phyloP scores from a whole-genome alignment of 2,329 filamentous ascomycete genomes.

The Corynespora cassiicola region DNA sequence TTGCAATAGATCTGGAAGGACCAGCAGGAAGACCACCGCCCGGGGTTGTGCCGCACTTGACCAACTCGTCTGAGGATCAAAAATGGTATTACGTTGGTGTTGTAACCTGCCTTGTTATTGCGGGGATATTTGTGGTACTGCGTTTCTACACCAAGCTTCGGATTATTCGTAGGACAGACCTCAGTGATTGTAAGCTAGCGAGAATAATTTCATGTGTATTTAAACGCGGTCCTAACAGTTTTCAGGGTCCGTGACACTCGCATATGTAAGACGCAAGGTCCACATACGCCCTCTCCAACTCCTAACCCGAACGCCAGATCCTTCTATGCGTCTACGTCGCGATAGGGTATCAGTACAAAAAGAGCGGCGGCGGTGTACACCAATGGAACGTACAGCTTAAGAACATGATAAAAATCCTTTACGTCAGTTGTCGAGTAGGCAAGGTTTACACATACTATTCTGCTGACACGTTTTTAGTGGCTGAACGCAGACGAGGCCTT shows the following conservation, averaged over 20 bases:
- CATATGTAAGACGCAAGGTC: too few species aligned
- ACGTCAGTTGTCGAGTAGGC: constrained; percentile 1
- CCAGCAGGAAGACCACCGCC: too few species aligned
- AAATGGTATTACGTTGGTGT: neutral
- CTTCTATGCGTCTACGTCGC: too few species aligned
- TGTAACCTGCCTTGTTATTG: constrained; percentile 1
- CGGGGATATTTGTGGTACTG: neutral
- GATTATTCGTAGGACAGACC: neutral
- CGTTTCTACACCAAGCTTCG: constrained; percentile 1
- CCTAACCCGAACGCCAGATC: too few species aligned
- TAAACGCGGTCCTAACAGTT: too few species aligned
- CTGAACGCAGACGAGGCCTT: constrained; percentile 9
- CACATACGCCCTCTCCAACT: too few species aligned
- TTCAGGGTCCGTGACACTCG: too few species aligned
- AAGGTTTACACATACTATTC: neutral
- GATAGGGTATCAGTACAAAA: too few species aligned
- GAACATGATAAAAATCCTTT: constrained; percentile 1
- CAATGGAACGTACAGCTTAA: constrained; percentile 10
- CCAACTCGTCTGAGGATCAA: too few species aligned
- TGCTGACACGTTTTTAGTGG: constrained; percentile 1
- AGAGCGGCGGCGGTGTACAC: constrained; percentile 8
- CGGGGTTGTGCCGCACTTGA: too few species aligned
- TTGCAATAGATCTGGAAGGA: too few species aligned
- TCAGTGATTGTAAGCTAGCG: constrained; percentile 1
- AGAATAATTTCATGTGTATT: too few species aligned